A percentile compares a stretch with the other conserved stretches of the same genome.
These are phyloP conservation scores for Zygnema circumcarinatum DNA, from an alignment of 139 green algal species.

Conservation along the genomic window DNA sequence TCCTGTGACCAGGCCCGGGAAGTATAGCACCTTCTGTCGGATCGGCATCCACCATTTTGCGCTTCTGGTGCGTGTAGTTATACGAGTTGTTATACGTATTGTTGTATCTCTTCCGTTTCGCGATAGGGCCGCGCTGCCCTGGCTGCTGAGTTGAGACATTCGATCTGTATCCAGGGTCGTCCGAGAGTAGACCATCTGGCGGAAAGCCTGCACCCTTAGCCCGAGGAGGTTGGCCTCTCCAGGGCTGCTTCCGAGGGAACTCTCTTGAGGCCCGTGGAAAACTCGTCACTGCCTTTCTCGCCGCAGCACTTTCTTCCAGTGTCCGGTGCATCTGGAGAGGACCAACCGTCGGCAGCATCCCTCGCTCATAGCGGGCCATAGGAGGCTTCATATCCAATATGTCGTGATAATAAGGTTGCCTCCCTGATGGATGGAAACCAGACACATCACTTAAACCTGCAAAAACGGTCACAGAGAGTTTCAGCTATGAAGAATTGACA, in stretches of 20 bases:
- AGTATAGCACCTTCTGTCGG: not conserved
- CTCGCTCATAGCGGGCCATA: too few relatives aligned
- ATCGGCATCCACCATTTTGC: not conserved
- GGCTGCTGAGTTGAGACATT: not conserved
- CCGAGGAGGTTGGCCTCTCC: not conserved
- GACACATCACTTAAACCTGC: too few relatives aligned
- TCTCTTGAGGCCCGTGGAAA: not conserved
- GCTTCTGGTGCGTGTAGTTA: too few relatives aligned
- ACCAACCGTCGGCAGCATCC: too few relatives aligned
- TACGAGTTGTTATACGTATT: not conserved
- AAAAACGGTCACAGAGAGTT: too few relatives aligned
- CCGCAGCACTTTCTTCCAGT: not conserved
- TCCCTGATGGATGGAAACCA: too few relatives aligned
- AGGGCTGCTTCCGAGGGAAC: not conserved
- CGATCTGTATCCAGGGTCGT: not conserved
- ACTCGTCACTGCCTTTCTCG: not conserved
- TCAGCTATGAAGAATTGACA: too few relatives aligned
- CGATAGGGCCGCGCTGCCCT: not conserved
- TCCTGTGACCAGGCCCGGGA: not conserved
- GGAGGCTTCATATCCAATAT: too few relatives aligned
- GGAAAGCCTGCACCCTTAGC: not conserved
- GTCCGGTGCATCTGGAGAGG: not conserved
- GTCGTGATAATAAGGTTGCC: too few relatives aligned
- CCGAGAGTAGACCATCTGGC: not conserved
- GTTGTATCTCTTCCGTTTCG: not conserved